These are phyloP conservation scores for Arabis alpina DNA, from an alignment of 345 rosid species.

Conservation along the genomic window DNA sequence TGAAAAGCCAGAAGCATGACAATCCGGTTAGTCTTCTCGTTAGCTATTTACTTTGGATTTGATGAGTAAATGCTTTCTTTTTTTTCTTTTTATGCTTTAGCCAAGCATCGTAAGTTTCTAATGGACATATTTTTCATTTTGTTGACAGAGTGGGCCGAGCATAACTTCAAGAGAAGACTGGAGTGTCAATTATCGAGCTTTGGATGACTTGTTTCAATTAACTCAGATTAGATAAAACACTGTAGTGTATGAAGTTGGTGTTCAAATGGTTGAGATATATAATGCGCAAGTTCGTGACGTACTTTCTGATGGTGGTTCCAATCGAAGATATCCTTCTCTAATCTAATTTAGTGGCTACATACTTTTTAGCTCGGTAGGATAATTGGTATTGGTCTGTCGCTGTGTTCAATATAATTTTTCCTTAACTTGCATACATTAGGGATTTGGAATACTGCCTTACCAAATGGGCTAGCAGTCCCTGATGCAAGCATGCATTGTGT, in stretches of 20 bases:
- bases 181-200: conserved; percentile 96
- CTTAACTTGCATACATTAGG: conserved; percentile 95
- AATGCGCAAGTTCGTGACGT: conserved; percentile 99
- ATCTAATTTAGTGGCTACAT: conserved; percentile 9
- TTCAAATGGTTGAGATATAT: conserved; percentile 98
- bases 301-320: conserved; percentile 69
- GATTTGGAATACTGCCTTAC: conserved; percentile 92
- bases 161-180: conserved; percentile 77
- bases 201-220: conserved; percentile 89
- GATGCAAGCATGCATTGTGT: conserved; percentile 93
- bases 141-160: conserved; percentile 84
- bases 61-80: too few species aligned
- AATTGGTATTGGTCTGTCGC: neutral
- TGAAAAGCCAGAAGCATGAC: too few species aligned
- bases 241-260: conserved; percentile 82
- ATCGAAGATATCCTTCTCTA: conserved; percentile 82
- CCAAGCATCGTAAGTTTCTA: conserved; percentile 24
- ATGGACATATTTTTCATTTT: conserved; percentile 26
- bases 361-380: neutral
- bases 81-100: too few species aligned
- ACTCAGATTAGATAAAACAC: conserved; percentile 71
- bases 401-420: conserved; percentile 37
- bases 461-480: conserved; percentile 98
- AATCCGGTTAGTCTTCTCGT: too few species aligned
- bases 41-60: too few species aligned